These are phyloP conservation scores for Blastocystis sp. DNA, from an alignment of 352 stramenopile genomes.

Conservation along the genomic window DNA sequence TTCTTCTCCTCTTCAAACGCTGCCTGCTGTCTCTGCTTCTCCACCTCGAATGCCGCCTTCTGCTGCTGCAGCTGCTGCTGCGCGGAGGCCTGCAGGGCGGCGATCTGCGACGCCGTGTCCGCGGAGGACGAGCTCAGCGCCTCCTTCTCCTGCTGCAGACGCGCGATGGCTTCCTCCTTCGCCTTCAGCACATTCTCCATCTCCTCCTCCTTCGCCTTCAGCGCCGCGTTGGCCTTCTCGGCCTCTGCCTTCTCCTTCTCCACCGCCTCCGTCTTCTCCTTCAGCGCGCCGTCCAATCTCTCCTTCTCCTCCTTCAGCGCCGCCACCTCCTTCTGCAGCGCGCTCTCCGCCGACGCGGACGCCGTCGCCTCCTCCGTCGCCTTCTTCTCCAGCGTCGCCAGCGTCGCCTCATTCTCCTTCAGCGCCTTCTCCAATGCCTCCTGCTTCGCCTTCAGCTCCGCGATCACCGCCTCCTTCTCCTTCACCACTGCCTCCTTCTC, in stretches of 20 bases:
- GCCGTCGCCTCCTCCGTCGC: background rate
- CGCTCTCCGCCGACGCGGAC: background rate
- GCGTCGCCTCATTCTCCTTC: background rate
- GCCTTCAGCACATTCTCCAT: background rate
- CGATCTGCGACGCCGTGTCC: too few species aligned
- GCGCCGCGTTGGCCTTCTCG: background rate
- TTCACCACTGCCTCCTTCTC: conserved; percentile 2
- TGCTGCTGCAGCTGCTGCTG: background rate
- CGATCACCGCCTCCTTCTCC: background rate
- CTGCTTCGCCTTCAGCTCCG: background rate
- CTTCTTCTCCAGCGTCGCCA: background rate
- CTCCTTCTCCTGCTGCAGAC: background rate
- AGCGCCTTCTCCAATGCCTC: background rate
- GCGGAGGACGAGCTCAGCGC: background rate
- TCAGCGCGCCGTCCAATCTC: background rate
- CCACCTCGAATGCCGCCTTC: background rate
- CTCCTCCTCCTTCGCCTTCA: background rate
- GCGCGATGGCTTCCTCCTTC: background rate
- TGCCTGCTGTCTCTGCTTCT: background rate
- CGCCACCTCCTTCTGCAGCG: background rate
- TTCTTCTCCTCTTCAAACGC: background rate
- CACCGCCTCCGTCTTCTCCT: background rate
- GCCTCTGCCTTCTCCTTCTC: background rate
- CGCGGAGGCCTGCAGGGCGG: too few species aligned
- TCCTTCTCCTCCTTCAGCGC: background rate